Evolutionary conservation across 169 alveolate species (phyloP).

Genomic region (Eimeria falciformis): DNA sequence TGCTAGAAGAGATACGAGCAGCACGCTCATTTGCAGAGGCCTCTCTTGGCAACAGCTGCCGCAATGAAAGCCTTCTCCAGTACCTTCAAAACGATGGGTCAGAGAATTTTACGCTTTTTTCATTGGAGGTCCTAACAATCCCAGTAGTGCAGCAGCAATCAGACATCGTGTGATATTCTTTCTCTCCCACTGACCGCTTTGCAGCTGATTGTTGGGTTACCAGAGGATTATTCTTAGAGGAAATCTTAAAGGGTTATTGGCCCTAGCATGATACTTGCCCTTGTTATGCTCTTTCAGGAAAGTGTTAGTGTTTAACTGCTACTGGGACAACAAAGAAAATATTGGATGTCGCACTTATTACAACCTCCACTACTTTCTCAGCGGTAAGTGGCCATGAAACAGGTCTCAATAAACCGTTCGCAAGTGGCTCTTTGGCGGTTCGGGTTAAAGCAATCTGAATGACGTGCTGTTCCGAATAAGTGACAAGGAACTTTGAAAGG

Average conservation of each 20-base stretch:
- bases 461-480: background rate
- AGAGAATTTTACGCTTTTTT: background rate
- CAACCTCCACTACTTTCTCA: conserved; percentile 73
- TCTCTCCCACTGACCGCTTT: too few relatives aligned
- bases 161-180: too few relatives aligned
- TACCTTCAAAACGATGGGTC: conserved; percentile 53
- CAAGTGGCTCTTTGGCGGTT: background rate
- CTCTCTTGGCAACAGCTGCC: conserved; percentile 36
- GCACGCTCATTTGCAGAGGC: conserved; percentile 53
- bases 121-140: too few relatives aligned
- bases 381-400: conserved; percentile 46
- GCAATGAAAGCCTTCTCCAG: conserved; percentile 17
- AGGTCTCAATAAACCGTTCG: too few relatives aligned
- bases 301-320: conserved; percentile 88
- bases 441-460: background rate
- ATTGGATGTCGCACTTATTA: conserved; percentile 77
- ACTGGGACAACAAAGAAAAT: conserved; percentile 82
- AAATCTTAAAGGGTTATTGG: too few relatives aligned
- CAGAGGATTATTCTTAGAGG: too few relatives aligned
- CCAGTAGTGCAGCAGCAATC: too few relatives aligned
- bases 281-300: conserved; percentile 80
- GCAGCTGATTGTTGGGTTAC: too few relatives aligned
- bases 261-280: too few relatives aligned
- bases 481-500: background rate
- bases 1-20: conserved; percentile 4